Base-by-base conservation (phyloP, 2,329 filamentous ascomycete genomes). In the Penicillium sp. region DNA sequence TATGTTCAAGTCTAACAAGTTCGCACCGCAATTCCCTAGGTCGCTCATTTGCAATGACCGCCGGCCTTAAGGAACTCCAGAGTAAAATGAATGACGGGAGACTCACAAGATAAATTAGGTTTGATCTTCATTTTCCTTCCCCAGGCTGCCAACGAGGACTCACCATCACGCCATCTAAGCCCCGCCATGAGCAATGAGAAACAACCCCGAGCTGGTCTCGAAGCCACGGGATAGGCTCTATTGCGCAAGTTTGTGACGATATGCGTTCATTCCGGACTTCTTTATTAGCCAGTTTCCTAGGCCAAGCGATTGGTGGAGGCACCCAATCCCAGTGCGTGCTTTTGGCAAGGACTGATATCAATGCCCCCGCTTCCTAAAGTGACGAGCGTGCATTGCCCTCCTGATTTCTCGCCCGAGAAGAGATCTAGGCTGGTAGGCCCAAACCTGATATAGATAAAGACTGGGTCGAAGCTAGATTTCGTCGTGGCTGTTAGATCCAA, bases 161-260 rank as follows among this genome's bases (percentile, higher is more conserved):
- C 31, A 14, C 31, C 47, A 68, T 65, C 66, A 69, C 67, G 66
- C 56, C 63, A 69, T 69, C 46, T 30, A 36, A 53, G 56, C 65
- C 65, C 67, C 66, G 64, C 64, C 56, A 63, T 66, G 60, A 61
- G 64, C 65, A 65, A 69, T 65, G 50, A 39, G 18, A 25, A 56
- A 13, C 14, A 55, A 36, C n/a, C n/a, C n/a, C n/a, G n/a, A n/a
- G n/a, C n/a, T n/a, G n/a, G n/a, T n/a, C n/a, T 16, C 36, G 35
- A 24, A 28, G 36, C 42, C 33, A 52, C 31, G 39, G 50, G 44
- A 55, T 53, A 36, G 44, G 47, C 33, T 40, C 33, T 9, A 57
- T 47, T 43, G 30, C 47, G 45, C 44, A 51, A 50, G 56, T 44
- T 27, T 20, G 53, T 47, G 52, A 38, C 28, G 41, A 33, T 35